Conservation (phyloP, 2,329 filamentous ascomycete genomes). For the Venturia pyrina region DNA sequence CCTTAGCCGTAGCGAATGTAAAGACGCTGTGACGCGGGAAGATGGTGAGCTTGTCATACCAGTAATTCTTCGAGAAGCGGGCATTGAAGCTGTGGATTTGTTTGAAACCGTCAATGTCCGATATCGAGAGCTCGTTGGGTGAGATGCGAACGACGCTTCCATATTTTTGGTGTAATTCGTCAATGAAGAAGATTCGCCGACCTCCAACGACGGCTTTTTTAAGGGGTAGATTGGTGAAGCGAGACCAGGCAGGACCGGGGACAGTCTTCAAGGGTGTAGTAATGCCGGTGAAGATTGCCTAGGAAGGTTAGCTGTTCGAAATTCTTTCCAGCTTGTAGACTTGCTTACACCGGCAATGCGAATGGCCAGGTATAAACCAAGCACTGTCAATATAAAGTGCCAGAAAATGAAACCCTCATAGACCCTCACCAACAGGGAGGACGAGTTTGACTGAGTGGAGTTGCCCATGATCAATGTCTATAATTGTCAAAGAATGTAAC, state of each 20-base stretch:
- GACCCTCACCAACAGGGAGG: not conserved
- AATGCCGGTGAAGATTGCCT: slow-evolving; percentile 3
- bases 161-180: slow-evolving; percentile 35
- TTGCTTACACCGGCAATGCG: not conserved
- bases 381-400: not conserved
- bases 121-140: slow-evolving; percentile 35
- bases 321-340: not conserved
- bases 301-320: not conserved
- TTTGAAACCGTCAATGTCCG: slow-evolving; percentile 19
- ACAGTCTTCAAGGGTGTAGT: slow-evolving; percentile 18
- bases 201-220: slow-evolving; percentile 29
- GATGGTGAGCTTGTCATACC: slow-evolving; percentile 18
- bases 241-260: slow-evolving; percentile 24
- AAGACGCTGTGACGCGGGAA: slow-evolving; percentile 25
- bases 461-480: not conserved
- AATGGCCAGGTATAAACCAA: not conserved
- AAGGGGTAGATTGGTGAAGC: slow-evolving; percentile 25
- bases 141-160: slow-evolving; percentile 39
- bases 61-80: slow-evolving; percentile 20
- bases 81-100: slow-evolving; percentile 22
- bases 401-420: not conserved
- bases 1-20: slow-evolving; percentile 26
- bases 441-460: not conserved
- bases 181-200: slow-evolving; percentile 31
- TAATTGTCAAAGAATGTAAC: not conserved